A percentile compares a stretch with the other conserved stretches of the same genome.
These are phyloP conservation scores for Claviceps pazoutovae DNA, from an alignment of 2,329 filamentous ascomycete species.

Conservation along the genomic window DNA sequence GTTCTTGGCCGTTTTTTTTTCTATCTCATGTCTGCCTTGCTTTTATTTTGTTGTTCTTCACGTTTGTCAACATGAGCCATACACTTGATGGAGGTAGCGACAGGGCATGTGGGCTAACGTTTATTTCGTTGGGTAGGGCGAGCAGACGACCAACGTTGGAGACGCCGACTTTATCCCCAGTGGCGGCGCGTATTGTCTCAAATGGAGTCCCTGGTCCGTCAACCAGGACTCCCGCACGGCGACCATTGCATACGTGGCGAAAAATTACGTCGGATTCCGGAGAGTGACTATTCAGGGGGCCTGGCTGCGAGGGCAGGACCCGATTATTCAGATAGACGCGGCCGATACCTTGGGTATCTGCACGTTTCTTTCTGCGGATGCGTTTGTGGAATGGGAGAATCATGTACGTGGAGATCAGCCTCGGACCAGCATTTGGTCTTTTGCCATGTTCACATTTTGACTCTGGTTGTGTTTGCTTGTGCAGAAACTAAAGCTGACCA, in stretches of 20 bases:
- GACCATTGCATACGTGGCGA: slow-evolving; percentile 35
- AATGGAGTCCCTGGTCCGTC: slow-evolving; percentile 40
- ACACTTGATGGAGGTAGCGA: no score
- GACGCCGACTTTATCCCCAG: slow-evolving; percentile 37
- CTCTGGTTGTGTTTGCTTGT: not conserved
- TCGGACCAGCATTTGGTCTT: no score
- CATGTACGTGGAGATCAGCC: slow-evolving; percentile 19
- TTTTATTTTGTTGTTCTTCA: not conserved
- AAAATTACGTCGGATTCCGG: slow-evolving; percentile 42
- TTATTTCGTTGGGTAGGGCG: not conserved
- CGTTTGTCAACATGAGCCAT: not conserved
- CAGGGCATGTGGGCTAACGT: no score
- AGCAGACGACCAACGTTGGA: slow-evolving; percentile 15
- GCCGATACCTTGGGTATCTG: slow-evolving; percentile 34
- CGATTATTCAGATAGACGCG: slow-evolving; percentile 24
- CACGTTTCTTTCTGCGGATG: slow-evolving; percentile 33
- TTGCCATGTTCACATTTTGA: not conserved
- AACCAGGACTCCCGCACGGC: slow-evolving; percentile 22
- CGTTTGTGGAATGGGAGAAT: slow-evolving; percentile 43
- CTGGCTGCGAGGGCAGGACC: slow-evolving; percentile 22
- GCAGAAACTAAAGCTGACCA: not conserved
- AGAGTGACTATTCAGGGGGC: slow-evolving; percentile 26
- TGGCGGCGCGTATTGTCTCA: slow-evolving; percentile 35
- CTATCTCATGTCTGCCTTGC: not conserved
- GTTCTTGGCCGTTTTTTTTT: not conserved